phyloP scores from a whole-genome alignment of 2,329 filamentous ascomycete genomes.

The Decorospora gaudefroyi region DNA sequence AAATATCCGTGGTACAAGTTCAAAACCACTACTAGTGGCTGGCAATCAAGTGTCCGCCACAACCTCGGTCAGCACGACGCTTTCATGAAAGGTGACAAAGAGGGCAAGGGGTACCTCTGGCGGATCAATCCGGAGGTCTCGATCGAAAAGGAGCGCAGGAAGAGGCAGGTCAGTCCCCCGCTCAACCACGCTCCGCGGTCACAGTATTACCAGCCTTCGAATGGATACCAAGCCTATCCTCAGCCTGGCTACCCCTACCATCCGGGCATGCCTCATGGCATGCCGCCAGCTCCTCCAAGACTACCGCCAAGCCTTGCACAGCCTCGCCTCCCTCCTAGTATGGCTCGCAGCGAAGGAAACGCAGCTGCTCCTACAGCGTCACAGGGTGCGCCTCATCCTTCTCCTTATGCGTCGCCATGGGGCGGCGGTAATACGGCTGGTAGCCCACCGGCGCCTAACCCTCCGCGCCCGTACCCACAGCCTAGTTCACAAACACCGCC shows the following conservation, averaged over 20 bases:
- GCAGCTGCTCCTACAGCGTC: conserved; percentile 30
- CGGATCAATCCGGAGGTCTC: conserved; percentile 62
- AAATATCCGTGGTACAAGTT: conserved; percentile 69
- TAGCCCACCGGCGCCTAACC: conserved; percentile 31
- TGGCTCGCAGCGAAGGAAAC: conserved; percentile 36
- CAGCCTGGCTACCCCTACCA: conserved; percentile 38
- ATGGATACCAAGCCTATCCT: conserved; percentile 37
- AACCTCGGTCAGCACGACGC: conserved; percentile 63
- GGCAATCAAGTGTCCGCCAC: conserved; percentile 69
- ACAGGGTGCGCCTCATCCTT: conserved; percentile 35
- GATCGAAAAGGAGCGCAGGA: conserved; percentile 61
- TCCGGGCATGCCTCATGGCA: conserved; percentile 38
- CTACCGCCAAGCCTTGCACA: conserved; percentile 36
- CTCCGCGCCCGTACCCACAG: conserved; percentile 40
- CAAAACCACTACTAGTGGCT: conserved; percentile 62
- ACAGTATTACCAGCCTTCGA: conserved; percentile 40
- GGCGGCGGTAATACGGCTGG: conserved; percentile 38
- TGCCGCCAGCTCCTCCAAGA: conserved; percentile 37
- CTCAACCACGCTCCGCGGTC: conserved; percentile 39
- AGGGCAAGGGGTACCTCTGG: conserved; percentile 68
- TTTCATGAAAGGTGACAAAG: conserved; percentile 64
- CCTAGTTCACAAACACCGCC: conserved; percentile 35
- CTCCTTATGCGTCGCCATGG: conserved; percentile 47
- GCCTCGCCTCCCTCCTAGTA: conserved; percentile 46
- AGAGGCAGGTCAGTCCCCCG: conserved; percentile 56